Base-by-base conservation (phyloP, 805 yeast species). In the Candida pseudoglaebosa region DNA sequence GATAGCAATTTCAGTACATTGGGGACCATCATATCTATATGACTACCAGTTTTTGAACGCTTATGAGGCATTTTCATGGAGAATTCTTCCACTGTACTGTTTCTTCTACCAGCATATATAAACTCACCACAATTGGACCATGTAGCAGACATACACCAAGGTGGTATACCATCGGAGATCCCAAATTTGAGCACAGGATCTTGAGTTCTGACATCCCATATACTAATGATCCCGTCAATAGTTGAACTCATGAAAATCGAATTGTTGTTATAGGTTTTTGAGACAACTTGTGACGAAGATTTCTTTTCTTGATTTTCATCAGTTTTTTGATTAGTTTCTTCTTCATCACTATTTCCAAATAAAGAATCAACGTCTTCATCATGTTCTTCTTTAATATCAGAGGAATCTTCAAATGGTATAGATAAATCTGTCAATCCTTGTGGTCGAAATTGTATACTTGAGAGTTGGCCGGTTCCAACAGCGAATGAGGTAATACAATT, bases 71-170 rank as follows among this genome's bases (percentile, higher is more conserved):
- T 79, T 42, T 80, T 72, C 8, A 85, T 43, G 28, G 82, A 81
- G 38, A 76, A 75, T 52, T 82, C 87, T 49, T 91, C 96, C 4
- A 91, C 88, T 1, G 82, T 71, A 32, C 93, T 83, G 56, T 91
- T 93, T 59, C 99, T 75, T 46, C 99, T 74, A 0, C 98, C 99
- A 3, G 81, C 88, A 53, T 72, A 91, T 4, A 89, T 70, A 30
- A 65, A 70, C 40, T 85, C 81, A 8, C 99, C 99, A 51, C 83
- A 82, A 37, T 69, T 68, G 6, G 95, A 82, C 97, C 98, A 91
- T 40, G 85, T 78, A 0, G 96, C 78, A 5, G 87, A 76, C 74
- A 84, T 80, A 59, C 95, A 84, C 98, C 98, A 93, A 0, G 98
- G 98, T 0, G 98, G 96, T 0, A 83, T 74, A 1, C 77, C 78